Percentiles rank a stretch among this genome's conserved stretches.
phyloP scores from a whole-genome alignment of 441 rosid species.

The Gossypium lobatum region DNA sequence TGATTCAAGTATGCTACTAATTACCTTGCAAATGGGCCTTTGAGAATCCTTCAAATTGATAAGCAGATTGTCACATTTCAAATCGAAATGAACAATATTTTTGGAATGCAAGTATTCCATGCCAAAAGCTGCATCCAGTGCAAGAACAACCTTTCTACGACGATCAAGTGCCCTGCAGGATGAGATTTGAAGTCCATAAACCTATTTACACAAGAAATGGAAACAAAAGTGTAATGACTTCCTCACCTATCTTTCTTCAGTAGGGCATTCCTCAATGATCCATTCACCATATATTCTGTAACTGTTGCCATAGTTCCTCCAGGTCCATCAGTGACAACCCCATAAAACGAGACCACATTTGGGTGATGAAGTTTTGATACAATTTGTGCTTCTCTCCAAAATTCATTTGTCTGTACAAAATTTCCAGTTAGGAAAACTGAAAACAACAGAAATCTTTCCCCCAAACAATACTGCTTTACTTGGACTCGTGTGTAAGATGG shows the following conservation, averaged over 20 bases:
- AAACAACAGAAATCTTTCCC: not conserved
- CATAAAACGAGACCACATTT: conserved; percentile 61
- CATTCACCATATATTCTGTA: conserved; percentile 67
- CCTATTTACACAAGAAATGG: not conserved
- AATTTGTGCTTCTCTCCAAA: conserved; percentile 74
- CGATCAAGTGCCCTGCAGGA: conserved; percentile 64
- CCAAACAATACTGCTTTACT: not conserved
- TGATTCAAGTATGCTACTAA: not conserved
- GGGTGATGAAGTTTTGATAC: conserved; percentile 70
- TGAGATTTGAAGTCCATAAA: conserved; percentile 10
- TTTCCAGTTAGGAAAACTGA: not conserved
- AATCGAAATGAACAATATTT: conserved; percentile 84
- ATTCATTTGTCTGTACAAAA: conserved; percentile 54
- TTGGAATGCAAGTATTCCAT: conserved; percentile 90
- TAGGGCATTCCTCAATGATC: conserved; percentile 56
- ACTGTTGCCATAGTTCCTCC: conserved; percentile 70
- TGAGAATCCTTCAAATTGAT: conserved; percentile 85
- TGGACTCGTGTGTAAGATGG: not conserved
- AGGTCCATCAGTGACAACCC: conserved; percentile 46
- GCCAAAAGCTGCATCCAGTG: conserved; percentile 91
- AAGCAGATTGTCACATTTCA: conserved; percentile 86
- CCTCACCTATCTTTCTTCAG: conserved; percentile 48
- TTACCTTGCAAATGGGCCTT: conserved; percentile 88
- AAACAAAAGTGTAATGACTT: not conserved
- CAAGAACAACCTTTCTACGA: conserved; percentile 66